Conservation (phyloP, 768 basidiomycete species). For the Daedaleopsis sinensis region DNA sequence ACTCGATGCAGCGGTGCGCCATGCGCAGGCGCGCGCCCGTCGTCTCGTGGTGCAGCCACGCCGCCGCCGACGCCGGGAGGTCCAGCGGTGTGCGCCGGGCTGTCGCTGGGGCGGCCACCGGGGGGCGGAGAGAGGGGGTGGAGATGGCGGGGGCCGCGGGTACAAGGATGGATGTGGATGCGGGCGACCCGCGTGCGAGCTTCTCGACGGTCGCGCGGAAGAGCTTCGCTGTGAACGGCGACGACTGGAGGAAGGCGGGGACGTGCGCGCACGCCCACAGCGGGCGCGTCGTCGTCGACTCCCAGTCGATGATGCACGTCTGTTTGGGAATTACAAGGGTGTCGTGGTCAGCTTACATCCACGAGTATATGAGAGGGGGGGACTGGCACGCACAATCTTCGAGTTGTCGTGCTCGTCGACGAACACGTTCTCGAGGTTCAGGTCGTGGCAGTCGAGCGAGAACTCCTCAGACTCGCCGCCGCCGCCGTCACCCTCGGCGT, state of each 20-base stretch:
- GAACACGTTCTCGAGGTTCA: conserved; percentile 85
- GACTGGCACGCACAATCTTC: conserved; percentile 59
- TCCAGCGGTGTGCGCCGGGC: conserved; percentile 27
- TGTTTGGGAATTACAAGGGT: conserved; percentile 30
- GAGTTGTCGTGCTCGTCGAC: conserved; percentile 71
- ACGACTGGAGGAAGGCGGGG: conserved; percentile 78
- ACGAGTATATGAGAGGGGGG: conserved; percentile 1
- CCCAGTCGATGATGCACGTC: conserved; percentile 92
- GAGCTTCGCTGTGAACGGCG: conserved; percentile 69
- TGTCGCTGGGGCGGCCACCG: no score
- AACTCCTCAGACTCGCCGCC: conserved; percentile 59
- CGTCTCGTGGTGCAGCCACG: conserved; percentile 78
- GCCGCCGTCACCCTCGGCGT: conserved; percentile 30
- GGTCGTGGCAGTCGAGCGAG: conserved; percentile 82
- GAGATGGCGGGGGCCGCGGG: no score
- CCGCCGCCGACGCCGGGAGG: conserved; percentile 52
- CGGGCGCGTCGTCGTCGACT: conserved; percentile 86
- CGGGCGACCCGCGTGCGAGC: conserved; percentile 37
- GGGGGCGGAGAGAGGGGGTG: no score
- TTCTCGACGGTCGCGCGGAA: conserved; percentile 67
- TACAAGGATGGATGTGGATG: conserved; percentile 24
- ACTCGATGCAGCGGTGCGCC: conserved; percentile 82
- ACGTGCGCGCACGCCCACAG: conserved; percentile 86
- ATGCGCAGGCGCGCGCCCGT: conserved; percentile 67
- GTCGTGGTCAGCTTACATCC: conserved; percentile 11